These are phyloP conservation scores for Periconia sp. DNA, from an alignment of 2,329 filamentous ascomycete genomes.

Conservation along the genomic window DNA sequence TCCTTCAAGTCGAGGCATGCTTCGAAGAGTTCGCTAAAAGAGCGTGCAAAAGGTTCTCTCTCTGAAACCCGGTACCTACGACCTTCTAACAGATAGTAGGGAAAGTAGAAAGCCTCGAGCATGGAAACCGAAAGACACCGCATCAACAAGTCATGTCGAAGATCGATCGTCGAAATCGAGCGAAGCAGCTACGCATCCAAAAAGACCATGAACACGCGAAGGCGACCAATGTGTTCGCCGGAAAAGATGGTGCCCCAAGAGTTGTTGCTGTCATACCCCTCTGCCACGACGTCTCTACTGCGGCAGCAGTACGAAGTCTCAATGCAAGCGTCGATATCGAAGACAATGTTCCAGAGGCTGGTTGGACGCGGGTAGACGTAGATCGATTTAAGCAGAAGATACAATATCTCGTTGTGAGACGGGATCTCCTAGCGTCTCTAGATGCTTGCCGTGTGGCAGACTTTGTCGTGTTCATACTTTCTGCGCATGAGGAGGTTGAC, in stretches of 20 bases:
- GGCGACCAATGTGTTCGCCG: constrained; percentile 81
- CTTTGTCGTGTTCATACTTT: constrained; percentile 86
- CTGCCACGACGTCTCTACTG: constrained; percentile 72
- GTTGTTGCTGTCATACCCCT: constrained; percentile 89
- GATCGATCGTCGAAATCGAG: constrained; percentile 91
- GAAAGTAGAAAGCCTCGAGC: constrained; percentile 75
- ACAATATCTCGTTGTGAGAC: constrained; percentile 78
- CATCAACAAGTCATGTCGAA: constrained; percentile 98
- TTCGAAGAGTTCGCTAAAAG: constrained; percentile 85
- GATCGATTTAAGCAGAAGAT: constrained; percentile 96
- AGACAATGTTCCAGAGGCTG: constrained; percentile 64
- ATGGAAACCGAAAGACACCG: constrained; percentile 79
- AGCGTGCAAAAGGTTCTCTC: constrained; percentile 76
- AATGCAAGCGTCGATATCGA: constrained; percentile 83
- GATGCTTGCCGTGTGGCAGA: constrained; percentile 90
- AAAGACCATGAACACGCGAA: constrained; percentile 85
- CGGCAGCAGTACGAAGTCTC: constrained; percentile 70
- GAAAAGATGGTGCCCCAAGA: constrained; percentile 83
- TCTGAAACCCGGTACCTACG: background rate
- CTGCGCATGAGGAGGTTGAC: constrained; percentile 83
- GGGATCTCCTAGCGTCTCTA: constrained; percentile 77
- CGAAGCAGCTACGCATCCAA: constrained; percentile 82
- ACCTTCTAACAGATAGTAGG: constrained; percentile 58
- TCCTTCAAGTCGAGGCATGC: constrained; percentile 90
- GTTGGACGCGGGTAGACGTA: constrained; percentile 69